Conservation (phyloP, 108 stramenopile genomes). For the Mediolabrus comicus region DNA sequence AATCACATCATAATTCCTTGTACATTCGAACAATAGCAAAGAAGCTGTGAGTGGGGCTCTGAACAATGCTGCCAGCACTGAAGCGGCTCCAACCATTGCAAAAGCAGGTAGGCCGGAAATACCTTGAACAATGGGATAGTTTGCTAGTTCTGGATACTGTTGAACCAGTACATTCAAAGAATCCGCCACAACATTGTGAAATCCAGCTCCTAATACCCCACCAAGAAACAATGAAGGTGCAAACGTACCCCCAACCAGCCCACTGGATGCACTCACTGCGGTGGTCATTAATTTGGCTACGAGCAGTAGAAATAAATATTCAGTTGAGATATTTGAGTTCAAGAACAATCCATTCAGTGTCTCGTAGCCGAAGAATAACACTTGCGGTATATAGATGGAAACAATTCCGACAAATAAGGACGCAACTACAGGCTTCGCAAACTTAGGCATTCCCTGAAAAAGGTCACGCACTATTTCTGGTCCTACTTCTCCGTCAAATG, state of each 20-base stretch:
- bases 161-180: conserved; percentile 21
- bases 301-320: conserved; percentile 57
- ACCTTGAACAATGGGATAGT: conserved; percentile 24
- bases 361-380: conserved; percentile 93
- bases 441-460: conserved; percentile 49
- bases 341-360: conserved; percentile 84
- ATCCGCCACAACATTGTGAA: conserved; percentile 58
- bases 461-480: conserved; percentile 45
- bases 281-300: conserved; percentile 73
- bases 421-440: conserved; percentile 68
- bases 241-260: conserved; percentile 91
- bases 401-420: conserved; percentile 76
- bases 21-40: conserved; percentile 87
- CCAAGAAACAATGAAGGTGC: conserved; percentile 92
- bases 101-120: conserved; percentile 83
- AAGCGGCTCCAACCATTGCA: conserved; percentile 91
- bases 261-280: conserved; percentile 79
- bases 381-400: conserved; percentile 79
- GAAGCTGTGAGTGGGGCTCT: conserved; percentile 89
- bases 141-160: conserved; percentile 31
- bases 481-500: conserved; percentile 65
- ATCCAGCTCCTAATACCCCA: conserved; percentile 86
- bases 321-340: conserved; percentile 53
- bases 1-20: conserved; percentile 90
- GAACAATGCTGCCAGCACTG: conserved; percentile 82